Base-by-base conservation (phyloP, 2,329 filamentous ascomycete genomes). In the Aspergillus viridinutans region DNA sequence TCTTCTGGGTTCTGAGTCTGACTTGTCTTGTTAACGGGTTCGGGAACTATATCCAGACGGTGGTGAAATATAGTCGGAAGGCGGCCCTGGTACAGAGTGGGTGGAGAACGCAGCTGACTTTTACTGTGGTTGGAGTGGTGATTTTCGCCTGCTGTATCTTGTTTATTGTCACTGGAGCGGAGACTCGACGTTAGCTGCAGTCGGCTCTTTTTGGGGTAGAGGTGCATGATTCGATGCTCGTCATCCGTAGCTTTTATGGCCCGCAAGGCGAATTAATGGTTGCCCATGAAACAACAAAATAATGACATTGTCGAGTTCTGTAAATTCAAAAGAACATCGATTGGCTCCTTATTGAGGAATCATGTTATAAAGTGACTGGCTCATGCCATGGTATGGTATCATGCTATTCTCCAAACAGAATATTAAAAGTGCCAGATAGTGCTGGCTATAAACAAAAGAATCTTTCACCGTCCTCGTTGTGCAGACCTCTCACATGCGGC, bases 81-180 rank as follows among this genome's bases (percentile, higher is more conserved):
- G 82, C 83, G 26, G 94, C 94, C 0, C 82, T 97, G 61, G 94
- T 99, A 42, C 94, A 99, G 77, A 89, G 86, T 29, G 94, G 94
- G 1, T 94, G 90, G 89, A 93, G 91, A 75, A 97, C 94, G 40
- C 92, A 97, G 71, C 74, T 87, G 45, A 89, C 96, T n/a, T 76
- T 78, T 61, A 71, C 70, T 4, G 62, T 78, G 23, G 72, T 79
- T 8, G 75, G 75, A n/a, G 65, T 67, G 4, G 73, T 72, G 9
- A 79, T 79, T 56, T 61, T 79, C 52, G 76, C 72, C 8, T 75
- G 76, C 56, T 79, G 77, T 62, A 71, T 77, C 25, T 59, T 79
- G 56, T 76, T 79, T 55, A 58, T 79, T 59, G 73, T 69, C 38
- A 78, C 75, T 4, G 71, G 75, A 62, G 67, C 64, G 17, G 59